A percentile compares a stretch with the other conserved stretches of the same genome.
Conservation (phyloP, 176 grass and related monocot genomes). For the Hordeum marinum region DNA sequence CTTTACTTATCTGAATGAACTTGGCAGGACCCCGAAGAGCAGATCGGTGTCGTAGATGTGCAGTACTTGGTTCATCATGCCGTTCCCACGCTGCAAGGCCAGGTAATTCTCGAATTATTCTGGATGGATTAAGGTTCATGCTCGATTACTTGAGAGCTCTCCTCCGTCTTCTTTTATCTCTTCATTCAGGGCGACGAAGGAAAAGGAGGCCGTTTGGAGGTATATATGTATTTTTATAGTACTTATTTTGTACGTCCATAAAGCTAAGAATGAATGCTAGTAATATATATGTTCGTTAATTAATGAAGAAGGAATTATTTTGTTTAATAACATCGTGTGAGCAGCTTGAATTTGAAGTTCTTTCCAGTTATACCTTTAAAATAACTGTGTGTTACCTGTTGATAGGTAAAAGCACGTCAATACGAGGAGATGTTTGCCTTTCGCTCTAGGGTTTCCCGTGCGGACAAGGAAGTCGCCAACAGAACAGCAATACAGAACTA, state of each 20-base stretch:
- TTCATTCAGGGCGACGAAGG: too few relatives aligned
- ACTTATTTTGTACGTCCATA: too few relatives aligned
- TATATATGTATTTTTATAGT: too few relatives aligned
- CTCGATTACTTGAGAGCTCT: not conserved
- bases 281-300: too few relatives aligned
- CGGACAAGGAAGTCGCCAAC: not conserved
- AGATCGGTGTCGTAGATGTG: conserved; percentile 3
- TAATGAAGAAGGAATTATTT: not conserved
- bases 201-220: too few relatives aligned
- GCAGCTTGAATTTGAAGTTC: not conserved
- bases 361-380: not conserved
- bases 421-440: not conserved
- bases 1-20: not conserved
- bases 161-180: too few relatives aligned
- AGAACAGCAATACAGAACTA: not conserved
- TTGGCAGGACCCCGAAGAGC: not conserved
- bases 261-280: too few relatives aligned
- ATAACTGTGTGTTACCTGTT: not conserved
- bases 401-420: not conserved
- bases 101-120: not conserved
- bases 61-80: conserved; percentile 10
- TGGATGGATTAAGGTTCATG: not conserved
- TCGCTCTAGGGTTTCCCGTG: not conserved
- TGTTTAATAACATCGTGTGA: not conserved
- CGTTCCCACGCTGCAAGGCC: not conserved